phyloP scores from a whole-genome alignment of 2,329 filamentous ascomycete species.

The Sphaerulina vaccinii region DNA sequence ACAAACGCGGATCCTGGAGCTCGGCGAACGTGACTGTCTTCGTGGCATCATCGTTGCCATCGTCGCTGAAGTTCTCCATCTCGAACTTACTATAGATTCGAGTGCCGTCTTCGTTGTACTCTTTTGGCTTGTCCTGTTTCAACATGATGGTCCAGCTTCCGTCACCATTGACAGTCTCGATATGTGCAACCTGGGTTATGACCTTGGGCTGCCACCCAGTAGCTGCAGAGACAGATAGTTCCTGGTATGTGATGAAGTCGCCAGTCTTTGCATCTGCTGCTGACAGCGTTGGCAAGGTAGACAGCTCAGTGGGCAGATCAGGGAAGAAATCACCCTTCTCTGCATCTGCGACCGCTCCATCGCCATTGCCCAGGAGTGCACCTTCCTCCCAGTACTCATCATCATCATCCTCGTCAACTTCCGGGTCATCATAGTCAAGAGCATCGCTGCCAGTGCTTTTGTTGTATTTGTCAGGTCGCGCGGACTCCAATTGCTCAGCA shows the following conservation, averaged over 20 bases:
- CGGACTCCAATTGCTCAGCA: slow-evolving; percentile 23
- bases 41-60: slow-evolving; percentile 47
- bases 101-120: slow-evolving; percentile 68
- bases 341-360: slow-evolving; percentile 26
- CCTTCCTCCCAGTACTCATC: slow-evolving; percentile 35
- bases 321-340: slow-evolving; percentile 60
- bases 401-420: slow-evolving; percentile 28
- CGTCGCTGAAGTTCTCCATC: slow-evolving; percentile 58
- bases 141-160: slow-evolving; percentile 54
- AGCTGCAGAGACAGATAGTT: slow-evolving; percentile 59
- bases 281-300: slow-evolving; percentile 52
- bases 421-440: slow-evolving; percentile 47
- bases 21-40: slow-evolving; percentile 1
- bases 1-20: slow-evolving; percentile 6
- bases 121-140: slow-evolving; percentile 58
- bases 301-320: slow-evolving; percentile 29
- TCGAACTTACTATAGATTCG: slow-evolving; percentile 78
- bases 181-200: slow-evolving; percentile 61
- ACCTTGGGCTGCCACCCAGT: slow-evolving; percentile 67
- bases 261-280: slow-evolving; percentile 53
- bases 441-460: slow-evolving; percentile 34
- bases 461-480: slow-evolving; percentile 41
- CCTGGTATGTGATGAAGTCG: slow-evolving; percentile 69
- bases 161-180: slow-evolving; percentile 58
- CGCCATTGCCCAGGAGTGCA: slow-evolving; percentile 26